Conservation (phyloP, 345 rosid genomes). For the Pistacia integerrima region DNA sequence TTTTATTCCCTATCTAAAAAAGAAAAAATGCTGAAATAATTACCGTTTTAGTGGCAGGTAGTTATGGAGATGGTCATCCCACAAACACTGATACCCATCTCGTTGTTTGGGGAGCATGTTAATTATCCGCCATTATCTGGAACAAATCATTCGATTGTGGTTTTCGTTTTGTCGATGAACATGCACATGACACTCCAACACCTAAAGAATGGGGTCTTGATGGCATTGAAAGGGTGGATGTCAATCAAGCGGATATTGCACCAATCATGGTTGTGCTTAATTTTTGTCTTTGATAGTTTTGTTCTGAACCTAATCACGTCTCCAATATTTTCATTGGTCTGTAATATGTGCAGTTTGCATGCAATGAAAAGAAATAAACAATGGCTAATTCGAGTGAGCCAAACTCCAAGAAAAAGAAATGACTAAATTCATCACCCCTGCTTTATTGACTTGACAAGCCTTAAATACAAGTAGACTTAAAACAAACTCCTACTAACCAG, state of each 20-base stretch:
- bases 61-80: conserved; percentile 98
- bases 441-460: too few species aligned
- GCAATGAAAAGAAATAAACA: too few species aligned
- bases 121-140: conserved; percentile 43
- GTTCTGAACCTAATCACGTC: conserved; percentile 3
- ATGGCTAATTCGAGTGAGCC: too few species aligned
- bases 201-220: conserved; percentile 83
- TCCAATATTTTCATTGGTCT: conserved; percentile 16
- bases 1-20: neutral
- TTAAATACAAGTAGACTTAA: too few species aligned
- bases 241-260: conserved; percentile 98
- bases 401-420: too few species aligned
- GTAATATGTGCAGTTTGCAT: too few species aligned
- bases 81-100: conserved; percentile 94
- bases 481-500: too few species aligned
- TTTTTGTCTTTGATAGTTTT: conserved; percentile 7
- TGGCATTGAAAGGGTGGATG: conserved; percentile 87
- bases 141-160: conserved; percentile 55
- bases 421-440: too few species aligned
- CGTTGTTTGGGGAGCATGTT: conserved; percentile 96
- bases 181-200: conserved; percentile 81
- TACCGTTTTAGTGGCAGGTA: conserved; percentile 50
- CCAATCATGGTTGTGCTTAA: conserved; percentile 73
- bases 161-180: conserved; percentile 77
- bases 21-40: conserved; percentile 27